Percentiles rank a stretch among this genome's conserved stretches.
Conservation (phyloP, 768 basidiomycete genomes). For the Leccinellum luteum region DNA sequence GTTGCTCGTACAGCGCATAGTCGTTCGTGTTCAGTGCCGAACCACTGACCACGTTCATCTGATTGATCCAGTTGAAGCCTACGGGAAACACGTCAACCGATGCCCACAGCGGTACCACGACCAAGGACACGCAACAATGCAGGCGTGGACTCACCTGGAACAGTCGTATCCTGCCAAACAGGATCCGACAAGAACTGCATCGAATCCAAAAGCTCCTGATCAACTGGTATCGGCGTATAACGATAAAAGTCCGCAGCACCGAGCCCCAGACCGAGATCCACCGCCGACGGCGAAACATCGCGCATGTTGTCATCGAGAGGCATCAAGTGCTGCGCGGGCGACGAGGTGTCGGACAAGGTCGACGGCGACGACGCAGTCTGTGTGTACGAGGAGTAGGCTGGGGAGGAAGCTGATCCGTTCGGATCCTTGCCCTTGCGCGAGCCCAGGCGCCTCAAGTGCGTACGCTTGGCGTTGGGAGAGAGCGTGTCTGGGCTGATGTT, state of each 20-base stretch:
- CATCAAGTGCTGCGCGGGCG: slow-evolving; percentile 30
- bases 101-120: neutral
- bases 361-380: slow-evolving; percentile 25
- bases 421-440: slow-evolving; percentile 16
- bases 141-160: slow-evolving; percentile 45
- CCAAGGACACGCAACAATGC: neutral
- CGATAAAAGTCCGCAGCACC: slow-evolving; percentile 44
- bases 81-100: neutral
- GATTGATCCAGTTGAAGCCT: slow-evolving; percentile 39
- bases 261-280: slow-evolving; percentile 9
- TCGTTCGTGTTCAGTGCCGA: slow-evolving; percentile 24
- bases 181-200: slow-evolving; percentile 58
- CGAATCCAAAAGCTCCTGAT: slow-evolving; percentile 58
- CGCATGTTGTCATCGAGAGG: slow-evolving; percentile 38
- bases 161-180: slow-evolving; percentile 52
- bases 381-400: neutral
- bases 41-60: slow-evolving; percentile 19
- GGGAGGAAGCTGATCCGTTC: slow-evolving; percentile 2
- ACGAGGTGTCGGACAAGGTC: slow-evolving; percentile 38
- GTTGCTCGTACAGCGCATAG: slow-evolving; percentile 27
- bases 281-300: slow-evolving; percentile 8
- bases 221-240: slow-evolving; percentile 47
- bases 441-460: slow-evolving; percentile 18
- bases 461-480: slow-evolving; percentile 16
- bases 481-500: slow-evolving; percentile 31